phyloP scores from a whole-genome alignment of 192 early-diverging fungal genomes.

The Entomortierella chlamydospora region DNA sequence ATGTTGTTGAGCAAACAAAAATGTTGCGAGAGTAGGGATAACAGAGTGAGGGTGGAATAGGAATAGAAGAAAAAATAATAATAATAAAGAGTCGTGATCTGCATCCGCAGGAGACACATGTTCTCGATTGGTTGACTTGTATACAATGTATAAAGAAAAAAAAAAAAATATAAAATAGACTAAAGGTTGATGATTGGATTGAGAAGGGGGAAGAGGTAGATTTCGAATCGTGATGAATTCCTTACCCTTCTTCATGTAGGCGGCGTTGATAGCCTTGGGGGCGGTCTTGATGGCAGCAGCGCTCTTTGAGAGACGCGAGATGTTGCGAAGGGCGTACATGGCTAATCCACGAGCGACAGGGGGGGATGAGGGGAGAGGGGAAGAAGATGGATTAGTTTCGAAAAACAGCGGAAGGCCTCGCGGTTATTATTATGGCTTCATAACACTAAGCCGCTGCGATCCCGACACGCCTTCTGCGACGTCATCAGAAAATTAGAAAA shows the following conservation, averaged over 20 bases:
- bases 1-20: too few species aligned
- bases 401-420: constrained; percentile 33
- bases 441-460: neutral
- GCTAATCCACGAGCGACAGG: constrained; percentile 43
- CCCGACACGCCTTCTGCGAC: neutral
- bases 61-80: too few species aligned
- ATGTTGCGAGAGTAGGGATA: too few species aligned
- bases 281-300: constrained; percentile 54
- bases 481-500: neutral
- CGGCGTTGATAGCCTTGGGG: constrained; percentile 58
- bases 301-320: constrained; percentile 59
- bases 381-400: constrained; percentile 45
- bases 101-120: too few species aligned
- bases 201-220: neutral
- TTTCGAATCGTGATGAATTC: neutral
- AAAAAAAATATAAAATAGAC: too few species aligned
- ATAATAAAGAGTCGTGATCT: too few species aligned
- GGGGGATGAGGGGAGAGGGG: constrained; percentile 29
- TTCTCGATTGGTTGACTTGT: too few species aligned
- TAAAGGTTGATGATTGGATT: neutral
- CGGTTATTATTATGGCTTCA: constrained; percentile 11
- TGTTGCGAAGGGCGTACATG: constrained; percentile 59
- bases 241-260: constrained; percentile 60
- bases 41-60: too few species aligned
- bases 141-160: too few species aligned